Conservation (phyloP, 768 basidiomycete species). For the Russula abietina region DNA sequence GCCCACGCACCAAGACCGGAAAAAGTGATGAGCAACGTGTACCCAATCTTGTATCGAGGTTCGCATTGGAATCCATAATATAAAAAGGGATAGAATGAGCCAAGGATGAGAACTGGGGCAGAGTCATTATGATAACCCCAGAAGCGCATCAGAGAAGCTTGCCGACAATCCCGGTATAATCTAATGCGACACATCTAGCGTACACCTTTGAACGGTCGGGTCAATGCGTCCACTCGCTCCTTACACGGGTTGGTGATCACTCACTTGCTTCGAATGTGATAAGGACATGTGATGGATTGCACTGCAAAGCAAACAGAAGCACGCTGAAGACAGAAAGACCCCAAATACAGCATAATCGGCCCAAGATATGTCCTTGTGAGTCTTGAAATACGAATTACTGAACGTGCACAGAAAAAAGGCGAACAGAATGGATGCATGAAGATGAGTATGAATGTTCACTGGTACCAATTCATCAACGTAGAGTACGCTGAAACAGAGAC, state of each 20-base stretch:
- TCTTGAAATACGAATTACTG: constrained; percentile 43
- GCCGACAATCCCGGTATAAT: constrained; percentile 79
- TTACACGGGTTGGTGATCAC: constrained; percentile 20
- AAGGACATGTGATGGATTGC: constrained; percentile 66
- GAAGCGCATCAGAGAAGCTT: constrained; percentile 20
- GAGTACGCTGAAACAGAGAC: constrained; percentile 11
- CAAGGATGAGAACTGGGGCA: constrained; percentile 54
- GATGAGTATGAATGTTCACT: constrained; percentile 87
- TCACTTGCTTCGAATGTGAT: constrained; percentile 67
- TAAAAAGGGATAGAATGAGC: constrained; percentile 71
- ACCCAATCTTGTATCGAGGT: constrained; percentile 45
- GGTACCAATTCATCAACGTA: constrained; percentile 19
- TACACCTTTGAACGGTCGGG: constrained; percentile 41
- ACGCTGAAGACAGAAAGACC: constrained; percentile 63
- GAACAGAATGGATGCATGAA: constrained; percentile 64
- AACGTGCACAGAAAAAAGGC: constrained; percentile 49
- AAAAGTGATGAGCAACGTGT: constrained; percentile 46
- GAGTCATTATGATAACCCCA: constrained; percentile 17
- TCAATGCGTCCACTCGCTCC: not conserved
- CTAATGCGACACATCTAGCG: constrained; percentile 55
- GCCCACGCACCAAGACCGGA: constrained; percentile 52
- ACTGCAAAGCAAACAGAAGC: constrained; percentile 67
- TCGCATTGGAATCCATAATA: constrained; percentile 78
- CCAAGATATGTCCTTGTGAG: constrained; percentile 53
- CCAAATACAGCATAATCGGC: constrained; percentile 52